Evolutionary conservation across 805 yeast genomes (phyloP).

Genomic region (Wickerhamiella azymoides): DNA sequence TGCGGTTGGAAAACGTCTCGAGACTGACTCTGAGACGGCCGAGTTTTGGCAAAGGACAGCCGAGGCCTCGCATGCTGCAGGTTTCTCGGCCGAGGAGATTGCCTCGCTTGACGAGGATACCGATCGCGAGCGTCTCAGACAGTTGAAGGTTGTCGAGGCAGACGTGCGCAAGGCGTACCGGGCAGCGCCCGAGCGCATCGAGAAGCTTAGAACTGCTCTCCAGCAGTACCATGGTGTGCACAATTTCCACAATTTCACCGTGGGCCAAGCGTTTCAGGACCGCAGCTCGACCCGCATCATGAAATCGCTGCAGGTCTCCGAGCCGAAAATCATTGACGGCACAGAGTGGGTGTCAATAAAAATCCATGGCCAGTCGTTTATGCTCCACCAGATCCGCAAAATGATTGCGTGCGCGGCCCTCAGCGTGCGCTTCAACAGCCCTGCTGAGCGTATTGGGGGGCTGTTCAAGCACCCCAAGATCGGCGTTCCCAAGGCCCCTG

Average conservation of each 20-base stretch:
- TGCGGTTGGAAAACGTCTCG: slow-evolving; percentile 46
- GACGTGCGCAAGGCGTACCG: slow-evolving; percentile 55
- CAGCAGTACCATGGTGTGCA: slow-evolving; percentile 70
- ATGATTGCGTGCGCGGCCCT: slow-evolving; percentile 94
- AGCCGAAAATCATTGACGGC: slow-evolving; percentile 81
- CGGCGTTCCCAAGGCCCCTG: slow-evolving; percentile 95
- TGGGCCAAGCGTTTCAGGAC: slow-evolving; percentile 71
- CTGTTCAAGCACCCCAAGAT: slow-evolving; percentile 63
- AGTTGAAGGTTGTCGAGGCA: slow-evolving; percentile 51
- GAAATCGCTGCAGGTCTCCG: slow-evolving; percentile 64
- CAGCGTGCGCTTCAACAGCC: slow-evolving; percentile 75
- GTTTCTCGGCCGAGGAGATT: slow-evolving; percentile 27
- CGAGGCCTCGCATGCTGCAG: slow-evolving; percentile 26
- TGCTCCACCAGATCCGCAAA: slow-evolving; percentile 95
- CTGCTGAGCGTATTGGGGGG: slow-evolving; percentile 56
- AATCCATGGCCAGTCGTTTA: slow-evolving; percentile 95
- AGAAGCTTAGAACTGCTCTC: slow-evolving; percentile 53
- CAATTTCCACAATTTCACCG: slow-evolving; percentile 80
- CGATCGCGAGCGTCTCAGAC: slow-evolving; percentile 26
- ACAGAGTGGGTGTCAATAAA: slow-evolving; percentile 95
- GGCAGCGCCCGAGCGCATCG: slow-evolving; percentile 47
- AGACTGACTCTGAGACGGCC: slow-evolving; percentile 50
- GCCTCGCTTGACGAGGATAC: slow-evolving; percentile 16
- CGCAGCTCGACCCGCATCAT: slow-evolving; percentile 75
- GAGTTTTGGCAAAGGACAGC: slow-evolving; percentile 53